Percentiles rank a stretch among this genome's conserved stretches.
Evolutionary conservation across 352 stramenopile genomes (phyloP).

Genomic region (Globisporangium sylvaticum): DNA sequence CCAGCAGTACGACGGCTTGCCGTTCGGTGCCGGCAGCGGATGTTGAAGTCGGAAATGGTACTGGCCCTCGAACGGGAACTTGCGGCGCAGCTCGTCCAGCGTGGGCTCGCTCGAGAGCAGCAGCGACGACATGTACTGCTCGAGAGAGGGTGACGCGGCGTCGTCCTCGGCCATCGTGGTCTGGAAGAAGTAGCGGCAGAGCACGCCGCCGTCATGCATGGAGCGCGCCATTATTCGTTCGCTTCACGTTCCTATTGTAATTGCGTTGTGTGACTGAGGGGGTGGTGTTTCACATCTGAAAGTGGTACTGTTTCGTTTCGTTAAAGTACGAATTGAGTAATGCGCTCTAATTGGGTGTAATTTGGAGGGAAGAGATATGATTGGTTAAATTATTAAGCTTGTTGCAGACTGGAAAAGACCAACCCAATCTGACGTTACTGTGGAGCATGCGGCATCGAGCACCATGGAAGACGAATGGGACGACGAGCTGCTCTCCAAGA

Average conservation of each 20-base stretch:
- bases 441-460: background rate
- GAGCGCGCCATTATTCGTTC: slow-evolving; percentile 10
- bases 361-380: background rate
- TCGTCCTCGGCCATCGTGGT: slow-evolving; percentile 57
- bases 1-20: slow-evolving; percentile 59
- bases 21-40: slow-evolving; percentile 10
- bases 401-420: background rate
- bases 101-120: slow-evolving; percentile 65
- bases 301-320: background rate
- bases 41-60: slow-evolving; percentile 81
- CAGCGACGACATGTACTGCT: slow-evolving; percentile 53
- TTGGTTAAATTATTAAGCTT: background rate
- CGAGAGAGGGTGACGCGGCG: slow-evolving; percentile 9
- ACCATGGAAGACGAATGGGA: slow-evolving; percentile 76
- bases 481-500: slow-evolving; percentile 68
- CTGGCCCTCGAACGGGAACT: slow-evolving; percentile 73
- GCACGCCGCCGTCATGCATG: slow-evolving; percentile 28
- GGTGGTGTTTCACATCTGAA: background rate
- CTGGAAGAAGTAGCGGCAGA: slow-evolving; percentile 86
- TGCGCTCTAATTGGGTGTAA: background rate
- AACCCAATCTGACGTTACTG: background rate
- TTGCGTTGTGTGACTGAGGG: background rate
- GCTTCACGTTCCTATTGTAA: background rate
- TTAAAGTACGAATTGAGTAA: background rate
- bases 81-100: slow-evolving; percentile 50